Evolutionary conservation across 106 monocot species (phyloP).

Genomic region (Chionographis japonica): DNA sequence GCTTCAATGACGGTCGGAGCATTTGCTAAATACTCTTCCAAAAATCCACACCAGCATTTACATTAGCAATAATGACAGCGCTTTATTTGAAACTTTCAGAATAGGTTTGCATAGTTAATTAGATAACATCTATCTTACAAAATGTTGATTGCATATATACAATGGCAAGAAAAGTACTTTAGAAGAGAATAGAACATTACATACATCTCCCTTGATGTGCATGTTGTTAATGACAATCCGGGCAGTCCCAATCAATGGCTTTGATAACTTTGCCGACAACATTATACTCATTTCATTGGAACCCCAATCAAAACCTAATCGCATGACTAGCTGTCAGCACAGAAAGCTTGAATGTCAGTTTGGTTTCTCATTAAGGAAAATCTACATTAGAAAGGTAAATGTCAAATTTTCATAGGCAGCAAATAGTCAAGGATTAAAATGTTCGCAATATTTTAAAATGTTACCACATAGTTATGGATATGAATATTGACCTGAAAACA

Average conservation of each 20-base stretch:
- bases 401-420: no score
- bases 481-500: no score
- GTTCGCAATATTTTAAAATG: no score
- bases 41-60: no score
- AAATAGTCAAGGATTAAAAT: no score
- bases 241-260: constrained; percentile 71
- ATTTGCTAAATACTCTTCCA: no score
- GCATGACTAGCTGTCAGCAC: constrained; percentile 63
- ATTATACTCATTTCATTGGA: constrained; percentile 89
- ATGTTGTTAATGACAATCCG: constrained; percentile 88
- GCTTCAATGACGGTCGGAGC: no score
- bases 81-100: no score
- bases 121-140: neutral
- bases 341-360: neutral
- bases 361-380: neutral
- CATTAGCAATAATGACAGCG: no score
- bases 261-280: constrained; percentile 72
- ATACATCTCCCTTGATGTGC: constrained; percentile 89
- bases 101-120: no score
- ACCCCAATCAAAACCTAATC: constrained; percentile 87
- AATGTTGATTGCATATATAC: neutral
- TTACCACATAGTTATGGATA: no score
- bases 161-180: constrained; percentile 3
- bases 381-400: neutral
- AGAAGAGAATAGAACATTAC: constrained; percentile 6